Evolutionary conservation across 177 flowering plant species (phyloP), one percentile per base, ranked within the genome.

Genomic region (Telopea speciosissima): DNA sequence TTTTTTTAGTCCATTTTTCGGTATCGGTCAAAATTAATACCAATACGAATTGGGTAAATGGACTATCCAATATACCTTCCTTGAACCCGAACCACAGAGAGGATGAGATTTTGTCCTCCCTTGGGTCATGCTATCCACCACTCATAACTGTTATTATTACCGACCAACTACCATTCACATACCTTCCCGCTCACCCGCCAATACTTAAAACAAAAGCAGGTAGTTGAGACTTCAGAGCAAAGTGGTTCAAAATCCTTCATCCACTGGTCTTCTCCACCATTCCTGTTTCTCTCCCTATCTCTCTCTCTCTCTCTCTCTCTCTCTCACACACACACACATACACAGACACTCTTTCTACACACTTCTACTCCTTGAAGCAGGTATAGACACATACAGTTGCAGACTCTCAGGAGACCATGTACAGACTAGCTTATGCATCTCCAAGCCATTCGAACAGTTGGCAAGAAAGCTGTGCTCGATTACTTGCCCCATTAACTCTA

Each of bases 401-500:
- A 16, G 24, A 8, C 9, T 28, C 31, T 28, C 31, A 28, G 31
- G 0, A 28, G 11, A 49, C 68, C 66, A 81, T 80, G 84, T 68
- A 26, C 83, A 71, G 84, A 67, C 71, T 78, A 21, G 72, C 72
- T 2, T 40, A 61, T 25, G 7, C 42, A 10, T 67, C 69, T 22
- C 70, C 52, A 36, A 40, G 8, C 60, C 60, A 65, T 40, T 42
- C 71, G n/a, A 71, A 26, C 5, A 72, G 73, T 40, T 78, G 78
- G 71, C 83, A 70, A 52, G 79, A 79, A 8, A 52, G 74, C 0
- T 80, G 78, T 73, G 70, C 82, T 49, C 75, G 87, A 3, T 74
- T 86, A 64, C 73, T 88, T 5, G 70, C 71, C 63, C 86, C 88
- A 42, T 28, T 88, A 4, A 68, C 84, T 21, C 66, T 88, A 36